Evolutionary conservation across 2,329 filamentous ascomycete genomes (phyloP).

Genomic region (Aspergillus latus): DNA sequence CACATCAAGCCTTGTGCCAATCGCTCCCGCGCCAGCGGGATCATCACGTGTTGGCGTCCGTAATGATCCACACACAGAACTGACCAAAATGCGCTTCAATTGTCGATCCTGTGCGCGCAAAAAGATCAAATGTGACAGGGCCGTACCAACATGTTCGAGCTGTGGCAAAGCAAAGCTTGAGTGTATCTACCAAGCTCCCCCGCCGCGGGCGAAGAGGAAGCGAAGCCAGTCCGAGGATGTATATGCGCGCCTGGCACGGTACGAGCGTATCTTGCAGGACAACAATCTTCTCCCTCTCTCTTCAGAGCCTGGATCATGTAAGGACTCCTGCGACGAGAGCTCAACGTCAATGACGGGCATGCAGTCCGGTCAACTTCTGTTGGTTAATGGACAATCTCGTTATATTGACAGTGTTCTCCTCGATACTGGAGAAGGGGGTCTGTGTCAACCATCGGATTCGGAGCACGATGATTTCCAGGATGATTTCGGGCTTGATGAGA

Average conservation of each 20-base stretch:
- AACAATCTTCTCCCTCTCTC: slow-evolving; percentile 24
- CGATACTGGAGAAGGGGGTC: slow-evolving; percentile 27
- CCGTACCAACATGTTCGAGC: slow-evolving; percentile 33
- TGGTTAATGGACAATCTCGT: slow-evolving; percentile 37
- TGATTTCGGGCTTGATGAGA: not conserved
- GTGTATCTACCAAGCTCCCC: slow-evolving; percentile 45
- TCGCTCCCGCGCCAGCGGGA: not conserved
- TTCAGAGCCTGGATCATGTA: not conserved
- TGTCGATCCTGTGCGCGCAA: slow-evolving; percentile 31
- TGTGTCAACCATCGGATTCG: slow-evolving; percentile 26
- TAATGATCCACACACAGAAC: not conserved
- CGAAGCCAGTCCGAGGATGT: slow-evolving; percentile 28
- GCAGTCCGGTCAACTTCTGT: not conserved
- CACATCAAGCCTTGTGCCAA: not conserved
- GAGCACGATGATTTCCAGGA: slow-evolving; percentile 11
- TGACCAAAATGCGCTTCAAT: not conserved
- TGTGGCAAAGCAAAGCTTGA: slow-evolving; percentile 36
- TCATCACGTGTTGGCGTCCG: too few species aligned
- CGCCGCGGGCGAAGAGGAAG: slow-evolving; percentile 41
- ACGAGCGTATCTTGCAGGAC: slow-evolving; percentile 41
- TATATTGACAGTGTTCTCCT: slow-evolving; percentile 43
- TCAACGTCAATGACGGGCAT: not conserved
- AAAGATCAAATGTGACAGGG: slow-evolving; percentile 45
- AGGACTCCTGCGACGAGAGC: not conserved
- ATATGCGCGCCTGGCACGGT: slow-evolving; percentile 39